phyloP scores from a whole-genome alignment of 805 yeast genomes.

The Kodamaea fukazawae region DNA sequence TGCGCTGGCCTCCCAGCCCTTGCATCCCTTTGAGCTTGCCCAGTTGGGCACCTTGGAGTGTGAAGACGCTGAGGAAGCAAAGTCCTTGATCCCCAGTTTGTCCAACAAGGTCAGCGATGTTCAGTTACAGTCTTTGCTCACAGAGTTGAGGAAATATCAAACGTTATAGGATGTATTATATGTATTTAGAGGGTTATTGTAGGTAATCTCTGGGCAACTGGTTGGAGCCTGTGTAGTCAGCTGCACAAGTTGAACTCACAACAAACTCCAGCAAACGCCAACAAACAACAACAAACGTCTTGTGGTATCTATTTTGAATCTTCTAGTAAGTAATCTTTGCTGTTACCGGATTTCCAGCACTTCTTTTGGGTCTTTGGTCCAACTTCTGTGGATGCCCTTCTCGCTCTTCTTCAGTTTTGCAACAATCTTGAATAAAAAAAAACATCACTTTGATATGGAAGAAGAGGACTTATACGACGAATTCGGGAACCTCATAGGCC shows the following conservation, averaged over 20 bases:
- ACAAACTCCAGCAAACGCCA: no score
- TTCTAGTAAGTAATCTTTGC: no score
- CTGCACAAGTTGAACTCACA: no score
- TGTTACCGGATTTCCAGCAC: no score
- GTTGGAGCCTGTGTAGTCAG: no score
- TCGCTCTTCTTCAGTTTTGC: no score
- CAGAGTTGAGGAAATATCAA: constrained; percentile 70
- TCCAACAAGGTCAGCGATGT: constrained; percentile 77
- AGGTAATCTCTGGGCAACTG: neutral
- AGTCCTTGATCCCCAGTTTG: constrained; percentile 87
- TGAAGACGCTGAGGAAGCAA: constrained; percentile 97
- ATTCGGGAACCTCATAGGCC: constrained; percentile 66
- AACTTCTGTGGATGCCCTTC: no score
- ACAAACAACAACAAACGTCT: no score
- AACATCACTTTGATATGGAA: constrained; percentile 39
- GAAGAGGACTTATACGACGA: constrained; percentile 66
- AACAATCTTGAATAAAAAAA: neutral
- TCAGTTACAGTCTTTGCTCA: constrained; percentile 81
- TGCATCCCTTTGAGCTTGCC: constrained; percentile 95
- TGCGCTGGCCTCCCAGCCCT: constrained; percentile 41
- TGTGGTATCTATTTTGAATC: no score
- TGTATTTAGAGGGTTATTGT: neutral
- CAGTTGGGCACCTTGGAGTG: constrained; percentile 88
- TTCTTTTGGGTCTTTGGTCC: no score
- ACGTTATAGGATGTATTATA: constrained; percentile 27